Base-by-base conservation (phyloP, 2,329 filamentous ascomycete species). In the Basipetospora sp. region DNA sequence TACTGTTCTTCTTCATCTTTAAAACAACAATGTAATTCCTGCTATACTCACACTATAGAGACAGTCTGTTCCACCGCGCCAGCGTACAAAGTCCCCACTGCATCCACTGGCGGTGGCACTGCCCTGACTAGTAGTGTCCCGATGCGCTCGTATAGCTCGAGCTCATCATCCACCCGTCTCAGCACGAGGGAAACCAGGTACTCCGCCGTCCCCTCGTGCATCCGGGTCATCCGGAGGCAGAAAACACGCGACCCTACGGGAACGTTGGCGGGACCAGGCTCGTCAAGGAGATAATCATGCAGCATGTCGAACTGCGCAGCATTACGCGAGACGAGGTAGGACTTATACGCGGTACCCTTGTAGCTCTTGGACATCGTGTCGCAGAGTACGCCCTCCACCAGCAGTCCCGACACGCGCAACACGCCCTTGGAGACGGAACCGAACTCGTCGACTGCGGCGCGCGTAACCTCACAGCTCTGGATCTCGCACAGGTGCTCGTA, bases 181-280 rank as follows among this genome's bases (percentile, higher is more conserved):
- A 34, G n/a, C 22, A 34, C 31, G 5, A 34, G 18, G 11, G 31
- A 34, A 34, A 34, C 18, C 17, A 34, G 22, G 17, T 18, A 34
- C n/a, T 34, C 13, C 31, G 10, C n/a, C 10, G 19, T 8, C 11
- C 31, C 31, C n/a, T 34, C 31, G 13, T 34, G 31, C 11, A 34
- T 18, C 15, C n/a, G 31, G 8, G 16, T 34, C 31, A 34, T 34
- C 19, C 31, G 14, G 19, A 34, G 31, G 22, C 31, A 11, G 16
- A 18, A 22, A 34, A 34, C 31, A 11, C 22, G 31, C 13, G 31
- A 13, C 13, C 31, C 17, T 11, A n/a, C 15, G 5, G 31, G 8
- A 8, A 34, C 31, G 8, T 34, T 16, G 15, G 16, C 31, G 22
- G 17, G 31, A 5, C 17, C 31, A 19, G 31, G 6, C 5, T 34